Base-by-base conservation (phyloP, 1,284 basidiomycete genomes). In the Pulchroboletus neoregius region DNA sequence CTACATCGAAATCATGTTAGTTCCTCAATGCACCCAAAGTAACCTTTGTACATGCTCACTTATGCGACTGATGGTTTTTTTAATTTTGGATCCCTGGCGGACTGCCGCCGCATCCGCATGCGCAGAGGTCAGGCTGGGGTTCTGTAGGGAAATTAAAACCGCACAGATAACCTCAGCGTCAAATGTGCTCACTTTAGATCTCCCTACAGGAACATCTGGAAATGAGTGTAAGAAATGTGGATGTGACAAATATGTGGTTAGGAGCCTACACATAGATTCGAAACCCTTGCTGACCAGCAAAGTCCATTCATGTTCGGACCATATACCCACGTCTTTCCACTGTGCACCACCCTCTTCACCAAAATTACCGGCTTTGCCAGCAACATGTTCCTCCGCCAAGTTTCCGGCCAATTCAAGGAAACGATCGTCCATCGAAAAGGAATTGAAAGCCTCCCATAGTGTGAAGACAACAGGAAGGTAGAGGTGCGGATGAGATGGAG, bases 391-490 rank as follows among this genome's bases (percentile, higher is more conserved):
- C 60, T 90, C 83, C 0, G 89, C 75, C 11, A 95, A 70, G 28
- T 84, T 74, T 31, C 87, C 89, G 46, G 85, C 80, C 5, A 94
- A 67, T 56, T 94, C 87, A n/a, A 94, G 73, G 58, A 94, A 74
- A 55, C 91, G 81, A 53, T 94, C 91, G 56, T 95, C 91, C 48
- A 91, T 72, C 15, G 85, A 73, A 32, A 78, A 78, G 1, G 88
- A 90, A 58, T 91, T 90, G 65, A 92, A 90, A 4, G 85, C 82
- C 60, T 91, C 84, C 90, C 92, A 94, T 0, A 94, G 70, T 49
- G 79, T 84, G 70, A 94, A 92, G 10, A 91, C 60, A 0, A 79
- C 62, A 23, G 87, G 84, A 39, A 91, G 68, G 63, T 91, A 93
- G 16, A 80, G 69, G 47, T 86, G 76, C 9, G 75, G 76, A 57